A percentile compares a stretch with the other conserved stretches of the same genome.
Conservation (phyloP, 176 grass and related monocot genomes). For the Oryza glumipatula region DNA sequence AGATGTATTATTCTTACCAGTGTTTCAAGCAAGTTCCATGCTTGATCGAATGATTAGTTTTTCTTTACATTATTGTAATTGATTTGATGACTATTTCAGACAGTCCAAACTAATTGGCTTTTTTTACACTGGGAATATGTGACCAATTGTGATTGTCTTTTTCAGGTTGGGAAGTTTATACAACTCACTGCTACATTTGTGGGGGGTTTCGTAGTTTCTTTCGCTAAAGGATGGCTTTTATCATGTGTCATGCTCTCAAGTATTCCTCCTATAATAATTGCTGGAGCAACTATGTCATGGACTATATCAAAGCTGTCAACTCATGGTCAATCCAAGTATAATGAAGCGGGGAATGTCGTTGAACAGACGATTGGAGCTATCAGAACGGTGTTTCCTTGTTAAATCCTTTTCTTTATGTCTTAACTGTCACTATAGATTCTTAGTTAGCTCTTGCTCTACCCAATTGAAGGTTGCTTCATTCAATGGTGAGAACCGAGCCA, state of each 20-base stretch:
- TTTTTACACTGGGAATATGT: not conserved
- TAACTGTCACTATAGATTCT: not conserved
- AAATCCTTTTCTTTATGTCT: not conserved
- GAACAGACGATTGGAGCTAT: slow-evolving; percentile 37
- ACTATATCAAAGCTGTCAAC: slow-evolving; percentile 21
- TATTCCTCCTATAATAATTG: slow-evolving; percentile 26
- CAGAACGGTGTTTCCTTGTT: not conserved
- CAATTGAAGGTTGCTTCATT: slow-evolving; percentile 16
- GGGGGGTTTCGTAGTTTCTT: slow-evolving; percentile 28
- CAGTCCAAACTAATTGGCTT: not conserved
- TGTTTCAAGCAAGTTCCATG: not conserved
- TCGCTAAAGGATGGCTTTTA: slow-evolving; percentile 29
- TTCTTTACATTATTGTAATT: not conserved
- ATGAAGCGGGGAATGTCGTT: slow-evolving; percentile 34
- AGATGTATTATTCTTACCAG: not conserved
- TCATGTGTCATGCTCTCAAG: slow-evolving; percentile 29
- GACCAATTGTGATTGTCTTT: not conserved
- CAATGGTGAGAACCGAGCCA: slow-evolving; percentile 19
- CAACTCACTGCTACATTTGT: slow-evolving; percentile 24
- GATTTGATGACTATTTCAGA: not conserved
- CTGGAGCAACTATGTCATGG: slow-evolving; percentile 9
- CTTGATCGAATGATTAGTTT: not conserved
- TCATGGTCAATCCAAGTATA: slow-evolving; percentile 30
- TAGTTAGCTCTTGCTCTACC: not conserved
- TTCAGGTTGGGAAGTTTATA: slow-evolving; percentile 32